These are phyloP conservation scores for Boletus bicolor DNA, from an alignment of 768 basidiomycete species.

Conservation along the genomic window DNA sequence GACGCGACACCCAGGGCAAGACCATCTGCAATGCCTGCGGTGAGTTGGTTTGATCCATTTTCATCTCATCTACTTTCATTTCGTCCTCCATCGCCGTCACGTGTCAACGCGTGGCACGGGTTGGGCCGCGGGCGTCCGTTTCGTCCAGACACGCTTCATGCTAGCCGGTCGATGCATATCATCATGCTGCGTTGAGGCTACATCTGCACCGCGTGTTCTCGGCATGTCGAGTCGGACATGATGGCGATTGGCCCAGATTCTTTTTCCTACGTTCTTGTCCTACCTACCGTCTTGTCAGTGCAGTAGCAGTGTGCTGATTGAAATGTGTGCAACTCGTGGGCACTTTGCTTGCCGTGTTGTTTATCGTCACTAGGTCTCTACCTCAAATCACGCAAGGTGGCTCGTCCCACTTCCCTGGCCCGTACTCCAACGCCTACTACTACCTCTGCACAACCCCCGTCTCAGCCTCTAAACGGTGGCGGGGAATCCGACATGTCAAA, in stretches of 20 bases:
- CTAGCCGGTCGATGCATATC: constrained; percentile 34
- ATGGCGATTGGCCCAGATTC: constrained; percentile 34
- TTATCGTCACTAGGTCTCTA: constrained; percentile 63
- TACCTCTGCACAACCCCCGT: constrained; percentile 31
- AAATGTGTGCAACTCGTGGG: constrained; percentile 39
- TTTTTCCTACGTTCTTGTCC: constrained; percentile 32
- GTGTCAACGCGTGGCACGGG: constrained; percentile 34
- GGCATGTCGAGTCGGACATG: constrained; percentile 34
- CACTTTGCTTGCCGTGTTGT: constrained; percentile 32
- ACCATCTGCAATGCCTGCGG: constrained; percentile 89
- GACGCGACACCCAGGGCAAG: constrained; percentile 77
- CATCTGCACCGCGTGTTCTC: constrained; percentile 34
- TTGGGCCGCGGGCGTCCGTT: constrained; percentile 35
- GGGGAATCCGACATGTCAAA: constrained; percentile 36
- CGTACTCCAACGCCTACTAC: constrained; percentile 35
- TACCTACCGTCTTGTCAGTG: constrained; percentile 34
- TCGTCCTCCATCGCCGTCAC: constrained; percentile 35
- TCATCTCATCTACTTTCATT: constrained; percentile 35
- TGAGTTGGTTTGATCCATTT: constrained; percentile 44
- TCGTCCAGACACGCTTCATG: constrained; percentile 23
- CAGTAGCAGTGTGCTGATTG: constrained; percentile 38
- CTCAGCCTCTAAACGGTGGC: constrained; percentile 34
- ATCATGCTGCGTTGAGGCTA: constrained; percentile 31
- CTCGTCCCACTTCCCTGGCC: constrained; percentile 62
- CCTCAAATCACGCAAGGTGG: constrained; percentile 77